Conservation (phyloP, 2,329 filamentous ascomycete genomes). For the Sporothrix mexicana region DNA sequence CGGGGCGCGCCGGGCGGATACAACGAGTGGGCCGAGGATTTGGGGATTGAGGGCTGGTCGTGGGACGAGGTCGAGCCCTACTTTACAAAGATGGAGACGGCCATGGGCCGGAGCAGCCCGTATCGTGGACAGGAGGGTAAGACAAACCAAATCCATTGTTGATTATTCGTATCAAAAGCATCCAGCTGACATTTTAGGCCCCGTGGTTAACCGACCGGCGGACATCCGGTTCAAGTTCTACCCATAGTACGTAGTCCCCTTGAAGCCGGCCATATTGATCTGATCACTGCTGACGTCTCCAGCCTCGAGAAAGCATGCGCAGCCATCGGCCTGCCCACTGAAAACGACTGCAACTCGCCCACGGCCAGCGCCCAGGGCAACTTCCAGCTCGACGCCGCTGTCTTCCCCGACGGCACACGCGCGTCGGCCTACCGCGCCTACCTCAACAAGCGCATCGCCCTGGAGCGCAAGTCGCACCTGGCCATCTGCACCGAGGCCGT, state of each 20-base stretch:
- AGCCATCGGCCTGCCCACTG: conserved; percentile 41
- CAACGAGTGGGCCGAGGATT: conserved; percentile 41
- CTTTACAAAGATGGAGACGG: conserved; percentile 44
- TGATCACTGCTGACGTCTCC: not conserved
- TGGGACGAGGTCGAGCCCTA: conserved; percentile 46
- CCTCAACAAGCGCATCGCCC: conserved; percentile 39
- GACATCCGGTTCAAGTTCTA: conserved; percentile 30
- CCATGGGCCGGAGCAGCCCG: conserved; percentile 34
- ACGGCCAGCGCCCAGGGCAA: conserved; percentile 41
- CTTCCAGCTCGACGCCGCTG: conserved; percentile 43
- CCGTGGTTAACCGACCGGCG: conserved; percentile 38
- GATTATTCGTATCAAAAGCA: too few relatives aligned
- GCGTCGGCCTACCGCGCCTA: conserved; percentile 42
- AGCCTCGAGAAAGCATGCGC: conserved; percentile 40
- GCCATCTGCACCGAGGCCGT: conserved; percentile 44
- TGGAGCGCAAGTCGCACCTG: conserved; percentile 38
- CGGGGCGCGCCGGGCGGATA: conserved; percentile 43
- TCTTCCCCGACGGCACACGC: conserved; percentile 40
- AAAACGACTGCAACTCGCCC: conserved; percentile 43
- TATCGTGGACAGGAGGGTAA: conserved; percentile 42
- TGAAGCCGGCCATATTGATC: too few relatives aligned
- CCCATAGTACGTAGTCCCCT: conserved; percentile 35
- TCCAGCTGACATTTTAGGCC: conserved; percentile 31
- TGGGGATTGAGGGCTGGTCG: conserved; percentile 45
- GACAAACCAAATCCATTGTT: not conserved